A percentile compares a stretch with the other conserved stretches of the same genome.
phyloP scores from a whole-genome alignment of 805 yeast genomes.

The Cyberlindnera suaveolens region DNA sequence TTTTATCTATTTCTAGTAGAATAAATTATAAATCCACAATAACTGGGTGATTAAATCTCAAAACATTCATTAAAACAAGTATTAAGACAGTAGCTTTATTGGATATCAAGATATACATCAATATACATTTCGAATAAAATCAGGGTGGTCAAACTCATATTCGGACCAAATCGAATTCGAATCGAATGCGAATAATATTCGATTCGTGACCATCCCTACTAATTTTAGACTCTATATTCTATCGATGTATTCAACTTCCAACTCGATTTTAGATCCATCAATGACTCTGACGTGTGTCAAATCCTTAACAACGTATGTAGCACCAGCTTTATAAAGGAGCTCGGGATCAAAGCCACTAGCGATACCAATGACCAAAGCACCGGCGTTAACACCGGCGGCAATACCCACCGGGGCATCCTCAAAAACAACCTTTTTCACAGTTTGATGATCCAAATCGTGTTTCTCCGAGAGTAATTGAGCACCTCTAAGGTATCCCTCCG shows the following conservation, averaged over 20 bases:
- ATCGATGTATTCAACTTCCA: slow-evolving; percentile 22
- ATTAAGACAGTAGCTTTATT: no score
- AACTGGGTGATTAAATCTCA: no score
- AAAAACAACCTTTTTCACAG: slow-evolving; percentile 53
- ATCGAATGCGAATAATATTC: no score
- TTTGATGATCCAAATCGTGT: slow-evolving; percentile 29
- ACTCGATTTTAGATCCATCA: slow-evolving; percentile 17
- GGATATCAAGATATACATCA: no score
- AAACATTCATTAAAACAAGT: no score
- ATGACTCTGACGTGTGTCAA: slow-evolving; percentile 31
- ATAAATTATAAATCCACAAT: no score
- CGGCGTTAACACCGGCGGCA: slow-evolving; percentile 78
- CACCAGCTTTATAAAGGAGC: slow-evolving; percentile 55
- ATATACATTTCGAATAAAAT: no score
- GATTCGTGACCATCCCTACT: no score
- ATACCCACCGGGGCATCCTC: slow-evolving; percentile 93
- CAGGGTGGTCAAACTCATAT: no score
- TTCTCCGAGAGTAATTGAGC: slow-evolving; percentile 41
- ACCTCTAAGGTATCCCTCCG: slow-evolving; percentile 58
- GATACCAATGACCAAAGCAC: slow-evolving; percentile 79
- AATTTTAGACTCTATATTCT: slow-evolving; percentile 4
- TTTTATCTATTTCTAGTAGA: no score
- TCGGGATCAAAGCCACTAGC: slow-evolving; percentile 67
- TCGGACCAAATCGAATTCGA: no score
- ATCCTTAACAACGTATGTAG: slow-evolving; percentile 75